phyloP scores from a whole-genome alignment of 352 stramenopile genomes.

The Aphanomyces cochlioides region DNA sequence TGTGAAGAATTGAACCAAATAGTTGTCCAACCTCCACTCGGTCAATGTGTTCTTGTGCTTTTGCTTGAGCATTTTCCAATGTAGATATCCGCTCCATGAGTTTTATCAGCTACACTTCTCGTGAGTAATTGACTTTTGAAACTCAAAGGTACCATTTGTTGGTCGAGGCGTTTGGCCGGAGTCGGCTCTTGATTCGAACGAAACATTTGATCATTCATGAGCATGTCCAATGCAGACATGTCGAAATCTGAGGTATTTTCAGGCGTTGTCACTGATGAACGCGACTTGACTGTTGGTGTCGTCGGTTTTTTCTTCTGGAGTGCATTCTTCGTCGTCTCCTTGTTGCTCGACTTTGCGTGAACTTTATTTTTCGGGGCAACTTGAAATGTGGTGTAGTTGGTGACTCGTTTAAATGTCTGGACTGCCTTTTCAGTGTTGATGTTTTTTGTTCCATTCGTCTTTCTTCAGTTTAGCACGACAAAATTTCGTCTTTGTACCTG shows the following conservation, averaged over 20 bases:
- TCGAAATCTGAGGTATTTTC: background rate
- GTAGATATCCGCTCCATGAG: constrained; percentile 16
- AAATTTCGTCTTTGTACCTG: too few relatives aligned
- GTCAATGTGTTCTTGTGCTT: constrained; percentile 28
- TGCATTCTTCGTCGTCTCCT: too few relatives aligned
- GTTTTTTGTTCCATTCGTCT: too few relatives aligned
- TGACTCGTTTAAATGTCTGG: too few relatives aligned
- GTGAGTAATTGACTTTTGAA: background rate
- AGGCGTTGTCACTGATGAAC: background rate
- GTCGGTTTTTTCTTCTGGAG: too few relatives aligned
- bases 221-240: constrained; percentile 20
- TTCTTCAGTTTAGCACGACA: too few relatives aligned
- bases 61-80: constrained; percentile 19
- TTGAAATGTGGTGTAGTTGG: too few relatives aligned
- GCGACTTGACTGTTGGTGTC: background rate
- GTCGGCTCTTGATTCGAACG: constrained; percentile 26
- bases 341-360: too few relatives aligned
- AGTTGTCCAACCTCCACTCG: constrained; percentile 10
- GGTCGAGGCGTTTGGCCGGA: constrained; percentile 4
- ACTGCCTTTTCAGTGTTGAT: too few relatives aligned
- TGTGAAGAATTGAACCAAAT: too few relatives aligned
- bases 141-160: constrained; percentile 15
- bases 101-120: constrained; percentile 13
- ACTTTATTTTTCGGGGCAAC: too few relatives aligned
- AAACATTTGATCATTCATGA: constrained; percentile 9